Conservation (phyloP, 352 stramenopile species). For the Aphanomyces euteiches region DNA sequence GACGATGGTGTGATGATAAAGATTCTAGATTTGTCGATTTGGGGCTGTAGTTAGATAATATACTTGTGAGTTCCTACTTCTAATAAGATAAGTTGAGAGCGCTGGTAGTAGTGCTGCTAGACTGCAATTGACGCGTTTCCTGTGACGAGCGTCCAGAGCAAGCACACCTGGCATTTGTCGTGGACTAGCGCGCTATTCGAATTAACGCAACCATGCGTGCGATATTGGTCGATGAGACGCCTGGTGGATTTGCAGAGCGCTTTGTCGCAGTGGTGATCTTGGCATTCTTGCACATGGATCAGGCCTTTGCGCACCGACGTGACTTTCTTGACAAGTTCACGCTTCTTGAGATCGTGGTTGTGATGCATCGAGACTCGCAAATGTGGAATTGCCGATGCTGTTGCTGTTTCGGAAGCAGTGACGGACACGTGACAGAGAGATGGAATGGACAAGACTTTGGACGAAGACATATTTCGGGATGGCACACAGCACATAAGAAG, state of each 20-base stretch:
- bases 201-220: conserved; percentile 50
- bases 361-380: neutral
- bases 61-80: neutral
- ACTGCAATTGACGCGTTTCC: conserved; percentile 33
- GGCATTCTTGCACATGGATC: conserved; percentile 58
- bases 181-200: conserved; percentile 13
- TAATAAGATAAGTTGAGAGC: neutral
- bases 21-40: conserved; percentile 48
- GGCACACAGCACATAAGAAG: conserved; percentile 11
- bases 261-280: conserved; percentile 50
- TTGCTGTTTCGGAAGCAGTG: neutral
- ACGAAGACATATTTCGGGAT: neutral
- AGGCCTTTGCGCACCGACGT: conserved; percentile 61
- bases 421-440: conserved; percentile 12
- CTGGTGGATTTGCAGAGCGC: conserved; percentile 69
- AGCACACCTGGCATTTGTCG: conserved; percentile 67
- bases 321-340: conserved; percentile 38
- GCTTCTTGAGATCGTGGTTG: conserved; percentile 24
- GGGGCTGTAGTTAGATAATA: conserved; percentile 39
- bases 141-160: conserved; percentile 61
- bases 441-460: conserved; percentile 25
- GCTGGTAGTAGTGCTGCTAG: neutral
- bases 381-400: neutral
- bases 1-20: conserved; percentile 25
- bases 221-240: conserved; percentile 60